Percentiles rank a stretch among this genome's conserved stretches.
Conservation (phyloP, 495 filamentous ascomycete species). For the Podospora anserina region DNA sequence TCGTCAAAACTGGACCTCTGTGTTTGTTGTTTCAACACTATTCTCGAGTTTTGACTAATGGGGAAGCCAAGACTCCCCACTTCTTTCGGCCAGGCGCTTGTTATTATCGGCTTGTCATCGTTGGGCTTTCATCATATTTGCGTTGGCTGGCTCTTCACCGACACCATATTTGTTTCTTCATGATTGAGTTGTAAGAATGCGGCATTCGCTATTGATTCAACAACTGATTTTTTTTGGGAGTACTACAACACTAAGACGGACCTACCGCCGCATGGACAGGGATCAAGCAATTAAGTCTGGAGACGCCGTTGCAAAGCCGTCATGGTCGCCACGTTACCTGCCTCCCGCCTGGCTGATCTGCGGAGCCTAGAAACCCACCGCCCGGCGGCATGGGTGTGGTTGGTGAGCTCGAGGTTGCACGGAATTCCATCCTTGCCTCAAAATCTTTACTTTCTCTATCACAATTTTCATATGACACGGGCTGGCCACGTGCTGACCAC, state of each 20-base stretch:
- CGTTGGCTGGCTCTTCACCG: not conserved
- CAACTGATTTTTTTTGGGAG: not conserved
- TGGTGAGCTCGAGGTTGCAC: constrained; percentile 9
- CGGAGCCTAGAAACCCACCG: constrained; percentile 26
- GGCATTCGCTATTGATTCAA: not conserved
- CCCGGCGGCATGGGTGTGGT: constrained; percentile 6
- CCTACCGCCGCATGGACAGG: constrained; percentile 26
- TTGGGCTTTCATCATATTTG: not conserved
- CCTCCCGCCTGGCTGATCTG: constrained; percentile 19
- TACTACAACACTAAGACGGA: constrained; percentile 19
- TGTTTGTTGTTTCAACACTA: too few species aligned
- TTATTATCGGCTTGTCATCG: not conserved
- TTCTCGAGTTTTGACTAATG: too few species aligned
- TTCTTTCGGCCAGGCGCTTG: not conserved
- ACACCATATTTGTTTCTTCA: not conserved
- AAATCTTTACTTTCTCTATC: not conserved
- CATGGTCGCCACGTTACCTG: constrained; percentile 22
- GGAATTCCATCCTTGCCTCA: constrained; percentile 1
- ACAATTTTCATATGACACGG: not conserved
- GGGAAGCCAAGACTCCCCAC: too few species aligned
- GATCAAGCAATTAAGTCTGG: constrained; percentile 16
- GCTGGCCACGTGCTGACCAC: not conserved
- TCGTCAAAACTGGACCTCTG: too few species aligned
- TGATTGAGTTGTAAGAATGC: not conserved
- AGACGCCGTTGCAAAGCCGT: constrained; percentile 17